phyloP scores from a whole-genome alignment of 495 filamentous ascomycete genomes.

The Neurospora discreta region DNA sequence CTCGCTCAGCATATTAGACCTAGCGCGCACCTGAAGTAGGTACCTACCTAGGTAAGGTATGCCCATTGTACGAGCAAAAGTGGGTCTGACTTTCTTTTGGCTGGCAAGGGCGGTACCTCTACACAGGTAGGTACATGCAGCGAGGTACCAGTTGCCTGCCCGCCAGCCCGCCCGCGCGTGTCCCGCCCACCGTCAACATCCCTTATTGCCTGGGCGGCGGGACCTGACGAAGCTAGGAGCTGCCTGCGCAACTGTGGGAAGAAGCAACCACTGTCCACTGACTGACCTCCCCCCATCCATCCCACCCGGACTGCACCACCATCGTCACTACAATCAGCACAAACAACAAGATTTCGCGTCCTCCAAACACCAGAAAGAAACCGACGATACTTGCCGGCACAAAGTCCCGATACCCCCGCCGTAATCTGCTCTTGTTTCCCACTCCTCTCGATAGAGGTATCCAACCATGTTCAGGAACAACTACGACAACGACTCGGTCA shows the following conservation, averaged over 20 bases:
- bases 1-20: background rate
- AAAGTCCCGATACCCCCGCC: background rate
- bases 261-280: background rate
- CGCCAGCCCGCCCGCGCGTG: constrained; percentile 2
- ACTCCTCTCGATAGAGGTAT: background rate
- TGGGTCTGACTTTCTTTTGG: constrained; percentile 5
- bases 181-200: background rate
- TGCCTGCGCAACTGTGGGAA: constrained; percentile 12
- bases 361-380: background rate
- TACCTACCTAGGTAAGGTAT: too few relatives aligned
- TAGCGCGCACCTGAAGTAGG: background rate
- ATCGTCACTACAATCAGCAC: background rate
- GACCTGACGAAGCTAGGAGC: constrained; percentile 25
- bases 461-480: constrained; percentile 92
- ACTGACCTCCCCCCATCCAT: background rate
- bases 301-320: constrained; percentile 1
- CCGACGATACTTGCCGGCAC: background rate
- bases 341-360: background rate
- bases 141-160: constrained; percentile 2
- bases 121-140: too few relatives aligned
- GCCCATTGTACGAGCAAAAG: background rate
- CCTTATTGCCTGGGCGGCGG: background rate
- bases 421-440: background rate
- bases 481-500: constrained; percentile 99
- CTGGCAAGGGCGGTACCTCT: constrained; percentile 9